phyloP scores from a whole-genome alignment of 768 basidiomycete genomes.

The Crucibulum laeve region DNA sequence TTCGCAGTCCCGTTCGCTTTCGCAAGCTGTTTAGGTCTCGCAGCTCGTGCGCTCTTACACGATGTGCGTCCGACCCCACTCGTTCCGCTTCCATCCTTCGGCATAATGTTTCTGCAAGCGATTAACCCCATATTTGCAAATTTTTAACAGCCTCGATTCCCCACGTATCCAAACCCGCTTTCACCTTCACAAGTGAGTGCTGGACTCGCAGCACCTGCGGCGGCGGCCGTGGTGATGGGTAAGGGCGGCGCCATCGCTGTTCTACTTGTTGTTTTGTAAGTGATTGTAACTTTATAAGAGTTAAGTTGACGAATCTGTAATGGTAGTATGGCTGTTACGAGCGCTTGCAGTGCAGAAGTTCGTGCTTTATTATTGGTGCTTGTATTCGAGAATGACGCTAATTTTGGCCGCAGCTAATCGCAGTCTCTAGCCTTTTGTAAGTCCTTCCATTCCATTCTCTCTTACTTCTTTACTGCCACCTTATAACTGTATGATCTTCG shows the following conservation, averaged over 20 bases:
- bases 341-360: slow-evolving; percentile 37
- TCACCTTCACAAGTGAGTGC: slow-evolving; percentile 32
- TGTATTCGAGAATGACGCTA: not conserved
- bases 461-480: slow-evolving; percentile 1
- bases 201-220: slow-evolving; percentile 42
- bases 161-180: slow-evolving; percentile 44
- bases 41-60: slow-evolving; percentile 29
- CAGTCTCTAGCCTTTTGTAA: slow-evolving; percentile 38
- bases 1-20: slow-evolving; percentile 51
- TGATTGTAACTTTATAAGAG: not conserved
- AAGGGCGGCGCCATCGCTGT: slow-evolving; percentile 39
- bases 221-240: slow-evolving; percentile 41
- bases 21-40: slow-evolving; percentile 42
- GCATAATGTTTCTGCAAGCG: not conserved
- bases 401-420: slow-evolving; percentile 27
- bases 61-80: slow-evolving; percentile 17
- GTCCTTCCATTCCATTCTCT: slow-evolving; percentile 9
- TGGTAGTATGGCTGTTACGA: slow-evolving; percentile 42
- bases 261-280: slow-evolving; percentile 37
- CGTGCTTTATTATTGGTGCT: slow-evolving; percentile 1
- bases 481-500: not conserved
- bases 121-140: not conserved
- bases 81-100: not conserved
- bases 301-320: not conserved
- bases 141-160: slow-evolving; percentile 38